Evolutionary conservation across 306 rosid species (phyloP).

Genomic region (Echinosophora koreensis): DNA sequence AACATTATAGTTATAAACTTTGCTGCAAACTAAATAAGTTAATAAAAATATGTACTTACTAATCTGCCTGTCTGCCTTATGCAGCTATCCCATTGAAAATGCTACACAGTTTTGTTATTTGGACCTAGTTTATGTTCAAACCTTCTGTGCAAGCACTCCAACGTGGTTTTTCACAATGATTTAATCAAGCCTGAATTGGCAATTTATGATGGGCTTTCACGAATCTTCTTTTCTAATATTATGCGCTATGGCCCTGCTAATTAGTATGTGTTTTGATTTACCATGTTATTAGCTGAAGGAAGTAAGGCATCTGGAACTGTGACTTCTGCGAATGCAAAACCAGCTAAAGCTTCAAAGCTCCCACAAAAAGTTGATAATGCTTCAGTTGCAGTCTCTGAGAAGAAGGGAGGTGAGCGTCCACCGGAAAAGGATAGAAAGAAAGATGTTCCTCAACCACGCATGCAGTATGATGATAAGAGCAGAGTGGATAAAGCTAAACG

Average conservation of each 20-base stretch:
- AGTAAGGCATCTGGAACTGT: slow-evolving; percentile 48
- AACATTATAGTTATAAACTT: slow-evolving; percentile 11
- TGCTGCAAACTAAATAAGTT: slow-evolving; percentile 22
- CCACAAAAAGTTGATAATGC: slow-evolving; percentile 49
- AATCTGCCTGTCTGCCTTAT: not conserved
- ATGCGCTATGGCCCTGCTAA: slow-evolving; percentile 21
- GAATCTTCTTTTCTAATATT: not conserved
- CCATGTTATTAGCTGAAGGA: slow-evolving; percentile 53
- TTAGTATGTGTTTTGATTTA: slow-evolving; percentile 26
- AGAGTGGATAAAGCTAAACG: slow-evolving; percentile 62
- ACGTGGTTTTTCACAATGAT: not conserved
- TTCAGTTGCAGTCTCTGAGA: slow-evolving; percentile 53
- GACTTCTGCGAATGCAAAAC: slow-evolving; percentile 44
- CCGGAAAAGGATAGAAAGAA: slow-evolving; percentile 60
- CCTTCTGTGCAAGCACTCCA: not conserved
- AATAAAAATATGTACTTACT: not conserved
- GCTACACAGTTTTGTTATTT: slow-evolving; percentile 9
- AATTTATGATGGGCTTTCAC: slow-evolving; percentile 11
- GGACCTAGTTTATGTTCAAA: slow-evolving; percentile 32
- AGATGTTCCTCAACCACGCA: slow-evolving; percentile 63
- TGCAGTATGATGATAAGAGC: slow-evolving; percentile 61
- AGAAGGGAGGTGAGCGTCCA: slow-evolving; percentile 57
- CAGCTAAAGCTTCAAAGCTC: slow-evolving; percentile 51
- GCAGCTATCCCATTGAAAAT: slow-evolving; percentile 16
- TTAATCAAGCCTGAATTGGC: slow-evolving; percentile 15